Percentiles rank a stretch among this genome's conserved stretches.
These are phyloP conservation scores for Orychophragmus violaceus DNA, from an alignment of 345 rosid genomes.

Conservation along the genomic window DNA sequence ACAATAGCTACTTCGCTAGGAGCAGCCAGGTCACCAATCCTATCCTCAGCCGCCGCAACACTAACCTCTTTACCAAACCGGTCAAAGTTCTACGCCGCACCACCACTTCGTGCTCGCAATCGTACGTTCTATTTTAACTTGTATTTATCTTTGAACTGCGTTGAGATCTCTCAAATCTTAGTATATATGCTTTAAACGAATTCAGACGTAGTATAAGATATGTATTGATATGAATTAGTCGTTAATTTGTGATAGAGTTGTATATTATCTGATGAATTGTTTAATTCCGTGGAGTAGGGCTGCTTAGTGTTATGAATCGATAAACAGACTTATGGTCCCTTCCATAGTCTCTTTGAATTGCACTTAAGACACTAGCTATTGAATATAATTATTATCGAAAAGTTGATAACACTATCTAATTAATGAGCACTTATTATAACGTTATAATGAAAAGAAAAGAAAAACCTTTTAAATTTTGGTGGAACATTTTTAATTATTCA, in stretches of 20 bases:
- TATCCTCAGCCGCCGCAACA: slow-evolving; percentile 15
- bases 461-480: background rate
- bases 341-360: too few species aligned
- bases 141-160: background rate
- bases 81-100: slow-evolving; percentile 12
- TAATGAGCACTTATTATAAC: background rate
- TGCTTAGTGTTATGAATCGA: too few species aligned
- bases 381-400: background rate
- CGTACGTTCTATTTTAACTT: background rate
- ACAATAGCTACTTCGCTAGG: background rate
- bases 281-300: too few species aligned
- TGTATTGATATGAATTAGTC: background rate
- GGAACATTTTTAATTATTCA: background rate
- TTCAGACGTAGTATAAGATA: background rate
- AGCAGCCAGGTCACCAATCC: background rate
- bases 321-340: too few species aligned
- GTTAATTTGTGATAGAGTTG: background rate
- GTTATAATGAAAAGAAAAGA: background rate
- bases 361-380: too few species aligned
- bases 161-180: background rate
- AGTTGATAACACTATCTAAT: background rate
- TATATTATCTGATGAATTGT: too few species aligned
- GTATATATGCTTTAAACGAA: background rate
- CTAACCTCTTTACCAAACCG: background rate
- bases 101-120: background rate